phyloP scores from a whole-genome alignment of 129 eudicot species.

The Flaveria ramosissima region DNA sequence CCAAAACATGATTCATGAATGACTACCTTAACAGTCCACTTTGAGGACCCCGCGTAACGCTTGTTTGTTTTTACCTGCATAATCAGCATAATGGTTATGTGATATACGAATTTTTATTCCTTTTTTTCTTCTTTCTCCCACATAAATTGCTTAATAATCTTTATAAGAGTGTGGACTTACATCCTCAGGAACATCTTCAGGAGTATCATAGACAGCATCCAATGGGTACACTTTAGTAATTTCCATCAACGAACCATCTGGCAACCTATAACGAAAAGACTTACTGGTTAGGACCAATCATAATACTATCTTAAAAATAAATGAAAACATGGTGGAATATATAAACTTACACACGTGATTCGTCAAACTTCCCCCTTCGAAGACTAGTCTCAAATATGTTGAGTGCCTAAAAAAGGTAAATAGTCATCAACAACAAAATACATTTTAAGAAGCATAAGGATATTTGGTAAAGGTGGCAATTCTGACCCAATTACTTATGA shows the following conservation, averaged over 20 bases:
- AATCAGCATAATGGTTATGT: constrained; percentile 7
- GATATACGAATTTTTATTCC: neutral
- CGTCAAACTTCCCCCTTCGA: constrained; percentile 91
- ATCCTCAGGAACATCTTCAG: constrained; percentile 97
- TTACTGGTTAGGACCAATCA: constrained; percentile 1
- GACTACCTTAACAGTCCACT: constrained; percentile 86
- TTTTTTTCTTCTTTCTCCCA: neutral
- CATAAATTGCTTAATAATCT: neutral
- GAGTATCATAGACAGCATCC: constrained; percentile 88
- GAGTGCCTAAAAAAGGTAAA: constrained; percentile 57
- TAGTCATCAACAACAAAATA: constrained; percentile 19
- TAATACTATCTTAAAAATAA: neutral
- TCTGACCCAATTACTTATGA: neutral
- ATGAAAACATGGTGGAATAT: neutral
- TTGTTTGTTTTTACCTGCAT: constrained; percentile 84
- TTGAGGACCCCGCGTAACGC: constrained; percentile 88
- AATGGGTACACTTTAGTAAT: constrained; percentile 84
- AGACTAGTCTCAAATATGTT: constrained; percentile 91
- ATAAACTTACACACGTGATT: constrained; percentile 74
- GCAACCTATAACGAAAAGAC: constrained; percentile 57
- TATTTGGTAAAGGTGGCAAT: neutral
- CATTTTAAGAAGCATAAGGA: neutral
- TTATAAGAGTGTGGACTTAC: constrained; percentile 39
- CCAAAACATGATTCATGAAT: neutral
- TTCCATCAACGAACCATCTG: constrained; percentile 95